Base-by-base conservation (phyloP, 345 rosid genomes). In the Hibiscus trionum region DNA sequence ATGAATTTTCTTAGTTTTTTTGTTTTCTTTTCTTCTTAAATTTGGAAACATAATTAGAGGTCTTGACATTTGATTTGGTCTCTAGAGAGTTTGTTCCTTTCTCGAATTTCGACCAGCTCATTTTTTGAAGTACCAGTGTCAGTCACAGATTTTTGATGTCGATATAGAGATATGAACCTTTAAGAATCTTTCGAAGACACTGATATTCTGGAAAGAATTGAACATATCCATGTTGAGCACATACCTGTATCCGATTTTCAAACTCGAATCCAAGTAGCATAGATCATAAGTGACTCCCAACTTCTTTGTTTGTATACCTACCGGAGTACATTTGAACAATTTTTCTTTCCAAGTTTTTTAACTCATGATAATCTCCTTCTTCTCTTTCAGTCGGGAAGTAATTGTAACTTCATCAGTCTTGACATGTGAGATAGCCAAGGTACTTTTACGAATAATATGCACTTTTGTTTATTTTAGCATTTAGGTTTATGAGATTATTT, bases 391-490 rank as follows among this genome's bases (percentile, higher is more conserved):
- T 35, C 87, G 71, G 74, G 87, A 96, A 71, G 99, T 96, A 59
- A 88, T 96, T 75, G 98, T 96, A 63, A 96, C 98, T 61, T 78
- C 99, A 78, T 87, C 84, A 61, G 99, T 96, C 78, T 82, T 96
- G 81, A 81, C 85, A 37, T 96, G 98, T 27, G 99, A 96, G 84
- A 26, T 89, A 60, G 88, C 87, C 19, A 96, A 96, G 96, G 98
- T 93, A 80, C 77, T 70, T 49, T 10, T 33, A 29, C 75, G 27
- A 19, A 1, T 58, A 8, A 24, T 49, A 37, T 71, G 17, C 29
- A 55, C 14, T 59, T 61, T 9, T 74, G 73, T 33, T 53, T 79
- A 35, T 17, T 63, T 56, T 42, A 35, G 44, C 53, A 19, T 69
- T 12, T 56, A 17, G 29, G 21, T 15, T 4, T 68, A 6, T 33